Percentiles rank a stretch among this genome's conserved stretches.
phyloP scores from a whole-genome alignment of 106 monocot genomes.

The Allium sativum region DNA sequence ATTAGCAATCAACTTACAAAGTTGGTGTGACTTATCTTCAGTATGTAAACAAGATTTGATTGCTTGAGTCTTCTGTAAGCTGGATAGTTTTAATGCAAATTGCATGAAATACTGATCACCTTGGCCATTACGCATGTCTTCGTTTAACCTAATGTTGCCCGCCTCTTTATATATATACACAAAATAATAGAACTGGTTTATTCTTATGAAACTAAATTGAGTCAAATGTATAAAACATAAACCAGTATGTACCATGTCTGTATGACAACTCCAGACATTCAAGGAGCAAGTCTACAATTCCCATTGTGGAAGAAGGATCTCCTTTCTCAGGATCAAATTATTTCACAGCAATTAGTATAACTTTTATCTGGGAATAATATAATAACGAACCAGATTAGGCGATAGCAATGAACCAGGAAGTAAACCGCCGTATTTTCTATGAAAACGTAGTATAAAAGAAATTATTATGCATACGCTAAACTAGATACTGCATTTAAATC shows the following conservation, averaged over 20 bases:
- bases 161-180: slow-evolving; percentile 52
- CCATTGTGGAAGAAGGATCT: slow-evolving; percentile 96
- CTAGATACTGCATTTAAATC: no score
- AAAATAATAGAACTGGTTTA: not conserved
- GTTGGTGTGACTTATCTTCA: slow-evolving; percentile 15
- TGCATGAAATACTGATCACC: slow-evolving; percentile 97
- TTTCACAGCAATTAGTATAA: slow-evolving; percentile 83
- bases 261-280: slow-evolving; percentile 96
- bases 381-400: slow-evolving; percentile 14
- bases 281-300: slow-evolving; percentile 90
- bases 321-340: slow-evolving; percentile 85
- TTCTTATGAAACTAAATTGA: not conserved
- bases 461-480: no score
- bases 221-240: not conserved
- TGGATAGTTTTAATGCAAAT: slow-evolving; percentile 82
- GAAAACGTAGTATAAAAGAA: not conserved
- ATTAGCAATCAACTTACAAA: no score
- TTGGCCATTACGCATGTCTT: slow-evolving; percentile 99
- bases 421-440: not conserved
- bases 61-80: slow-evolving; percentile 34
- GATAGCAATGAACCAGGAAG: not conserved
- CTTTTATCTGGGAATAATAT: slow-evolving; percentile 65
- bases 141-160: slow-evolving; percentile 62
- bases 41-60: slow-evolving; percentile 16
- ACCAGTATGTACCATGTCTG: slow-evolving; percentile 57